phyloP scores from a whole-genome alignment of 371 early-diverging fungal species.

The Rhizoclosmatium hyalinum region DNA sequence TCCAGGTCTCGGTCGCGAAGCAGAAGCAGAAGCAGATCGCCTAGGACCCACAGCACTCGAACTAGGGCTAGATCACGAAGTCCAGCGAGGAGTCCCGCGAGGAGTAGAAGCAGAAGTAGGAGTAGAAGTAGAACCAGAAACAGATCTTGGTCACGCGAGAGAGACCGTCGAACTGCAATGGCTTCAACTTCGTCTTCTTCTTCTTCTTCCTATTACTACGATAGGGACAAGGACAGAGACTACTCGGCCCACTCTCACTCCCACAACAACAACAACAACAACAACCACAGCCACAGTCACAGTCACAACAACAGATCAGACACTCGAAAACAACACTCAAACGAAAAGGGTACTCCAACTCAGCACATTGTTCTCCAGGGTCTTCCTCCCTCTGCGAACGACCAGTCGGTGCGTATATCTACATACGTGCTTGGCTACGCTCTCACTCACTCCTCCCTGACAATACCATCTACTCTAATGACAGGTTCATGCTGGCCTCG shows the following conservation, averaged over 20 bases:
- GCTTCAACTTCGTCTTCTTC: not conserved
- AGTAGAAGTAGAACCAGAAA: slow-evolving; percentile 7
- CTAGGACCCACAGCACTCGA: slow-evolving; percentile 1
- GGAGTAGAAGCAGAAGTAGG: slow-evolving; percentile 13
- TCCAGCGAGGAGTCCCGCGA: not conserved
- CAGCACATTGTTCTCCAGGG: slow-evolving; percentile 35
- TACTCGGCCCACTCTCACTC: not conserved
- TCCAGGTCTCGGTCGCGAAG: too few relatives aligned
- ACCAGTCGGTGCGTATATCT: slow-evolving; percentile 7
- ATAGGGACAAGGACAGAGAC: not conserved
- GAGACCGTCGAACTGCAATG: too few relatives aligned
- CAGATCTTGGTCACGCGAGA: not conserved
- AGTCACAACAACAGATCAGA: not conserved
- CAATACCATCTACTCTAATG: not conserved
- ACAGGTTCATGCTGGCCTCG: slow-evolving; percentile 22
- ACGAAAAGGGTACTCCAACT: not conserved
- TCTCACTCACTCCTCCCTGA: not conserved
- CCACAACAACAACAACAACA: slow-evolving; percentile 8
- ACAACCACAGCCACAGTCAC: not conserved
- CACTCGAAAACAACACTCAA: not conserved
- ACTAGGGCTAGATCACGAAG: not conserved
- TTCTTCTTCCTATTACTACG: not conserved
- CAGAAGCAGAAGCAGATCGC: not conserved
- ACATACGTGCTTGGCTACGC: not conserved
- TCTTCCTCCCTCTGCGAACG: slow-evolving; percentile 11